Evolutionary conservation across 257 asterid genomes (phyloP), one percentile per base, ranked within the genome.

Genomic region (Cruciata laevipes): DNA sequence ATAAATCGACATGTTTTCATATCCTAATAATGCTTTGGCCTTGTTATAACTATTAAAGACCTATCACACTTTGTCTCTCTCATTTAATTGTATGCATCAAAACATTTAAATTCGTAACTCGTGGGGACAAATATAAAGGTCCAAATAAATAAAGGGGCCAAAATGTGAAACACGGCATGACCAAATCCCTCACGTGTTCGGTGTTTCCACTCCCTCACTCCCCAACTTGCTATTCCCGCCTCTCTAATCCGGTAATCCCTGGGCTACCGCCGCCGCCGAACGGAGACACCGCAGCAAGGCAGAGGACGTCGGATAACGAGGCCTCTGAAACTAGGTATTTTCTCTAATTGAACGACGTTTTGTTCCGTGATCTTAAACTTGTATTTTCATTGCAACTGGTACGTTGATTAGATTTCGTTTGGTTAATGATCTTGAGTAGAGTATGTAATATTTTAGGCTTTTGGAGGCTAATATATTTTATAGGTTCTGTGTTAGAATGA

Each of bases 111-210:
- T n/a, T n/a, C n/a, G 38, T 7, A 51, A 42, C 51, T 42, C 51
- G 6, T 38, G 51, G 51, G 51, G 16, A 2, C 4, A 5, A 53
- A 20, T 20, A 14, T 7, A 53, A n/a, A n/a, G 30, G 24, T 20
- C 27, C 60, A 53, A 20, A 53, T 3, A 56, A 56, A 56, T 56
- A 8, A 11, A 20, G 32, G 61, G 27, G 3, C 61, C 27, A 23
- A 21, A 20, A 21, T 56, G 61, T 20, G 11, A 58, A 25, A 3
- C 63, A 24, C 32, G 20, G 32, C 63, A 27, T 57, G 33, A 57
- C 13, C 30, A 55, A 55, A 20, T 2, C 65, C 65, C 1, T 61
- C 47, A 32, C 66, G 66, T 61, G 65, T n/a, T n/a, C n/a, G n/a
- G n/a, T n/a, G n/a, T 18, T 59, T 23, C 24, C 30, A 20, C 18